These are phyloP conservation scores for Kurtzmaniella cleridarum DNA, from an alignment of 805 yeast species.

Conservation along the genomic window DNA sequence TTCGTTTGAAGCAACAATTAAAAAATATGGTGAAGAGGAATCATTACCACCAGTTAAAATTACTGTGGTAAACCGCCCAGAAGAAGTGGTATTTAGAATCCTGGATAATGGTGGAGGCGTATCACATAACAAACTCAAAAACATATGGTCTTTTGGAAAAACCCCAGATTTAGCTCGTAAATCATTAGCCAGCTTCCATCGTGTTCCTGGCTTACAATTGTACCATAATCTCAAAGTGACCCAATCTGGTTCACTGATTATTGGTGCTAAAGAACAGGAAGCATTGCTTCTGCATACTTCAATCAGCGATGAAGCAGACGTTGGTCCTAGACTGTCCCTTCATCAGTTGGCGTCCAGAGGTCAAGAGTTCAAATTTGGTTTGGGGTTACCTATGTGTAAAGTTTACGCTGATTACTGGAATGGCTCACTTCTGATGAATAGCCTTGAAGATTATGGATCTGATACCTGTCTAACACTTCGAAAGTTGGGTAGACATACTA, in stretches of 20 bases:
- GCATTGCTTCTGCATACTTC: slow-evolving; percentile 27
- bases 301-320: slow-evolving; percentile 28
- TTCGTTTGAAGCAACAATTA: slow-evolving; percentile 74
- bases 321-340: slow-evolving; percentile 15
- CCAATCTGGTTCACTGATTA: slow-evolving; percentile 33
- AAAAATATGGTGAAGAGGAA: slow-evolving; percentile 25
- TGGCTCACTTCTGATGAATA: slow-evolving; percentile 76
- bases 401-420: slow-evolving; percentile 97
- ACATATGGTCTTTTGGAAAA: slow-evolving; percentile 86
- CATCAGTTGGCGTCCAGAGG: slow-evolving; percentile 61
- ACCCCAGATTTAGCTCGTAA: slow-evolving; percentile 52
- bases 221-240: slow-evolving; percentile 39
- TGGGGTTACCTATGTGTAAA: slow-evolving; percentile 89
- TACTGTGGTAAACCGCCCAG: slow-evolving; percentile 61
- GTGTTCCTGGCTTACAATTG: slow-evolving; percentile 56
- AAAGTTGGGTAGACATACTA: slow-evolving; percentile 66
- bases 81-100: slow-evolving; percentile 67
- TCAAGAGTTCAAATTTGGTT: slow-evolving; percentile 69
- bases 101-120: slow-evolving; percentile 93
- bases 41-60: slow-evolving; percentile 78
- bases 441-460: slow-evolving; percentile 87
- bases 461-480: slow-evolving; percentile 79
- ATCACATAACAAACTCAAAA: slow-evolving; percentile 48
- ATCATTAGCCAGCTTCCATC: slow-evolving; percentile 62
- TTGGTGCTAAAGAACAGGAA: slow-evolving; percentile 11